Percentiles rank a stretch among this genome's conserved stretches.
Conservation (phyloP, 106 monocot genomes). For the Alisma plantagoaquatica region DNA sequence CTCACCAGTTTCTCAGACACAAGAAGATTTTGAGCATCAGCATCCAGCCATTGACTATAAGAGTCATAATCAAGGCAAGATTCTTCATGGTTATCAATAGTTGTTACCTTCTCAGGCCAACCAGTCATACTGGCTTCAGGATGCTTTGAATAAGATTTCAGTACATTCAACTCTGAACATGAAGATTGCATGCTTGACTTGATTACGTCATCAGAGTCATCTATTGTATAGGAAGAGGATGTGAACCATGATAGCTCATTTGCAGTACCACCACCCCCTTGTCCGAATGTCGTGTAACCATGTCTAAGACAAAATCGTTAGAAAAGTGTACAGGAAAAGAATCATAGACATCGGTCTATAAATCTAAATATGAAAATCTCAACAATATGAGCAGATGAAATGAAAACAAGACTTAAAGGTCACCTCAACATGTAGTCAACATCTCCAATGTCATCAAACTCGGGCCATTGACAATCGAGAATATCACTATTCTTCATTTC, state of each 20-base stretch:
- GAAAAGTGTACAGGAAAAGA: background rate
- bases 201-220: background rate
- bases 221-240: conserved; percentile 1
- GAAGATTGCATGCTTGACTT: conserved; percentile 1
- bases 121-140: too few relatives aligned
- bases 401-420: background rate
- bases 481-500: background rate
- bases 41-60: background rate
- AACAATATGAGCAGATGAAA: background rate
- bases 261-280: conserved; percentile 1
- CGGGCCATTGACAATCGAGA: conserved; percentile 8
- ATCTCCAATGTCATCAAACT: conserved; percentile 2
- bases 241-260: conserved; percentile 7
- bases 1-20: background rate
- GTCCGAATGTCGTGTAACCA: conserved; percentile 7
- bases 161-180: background rate
- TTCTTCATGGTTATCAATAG: background rate
- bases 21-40: background rate
- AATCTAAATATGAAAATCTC: background rate
- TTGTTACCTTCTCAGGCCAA: conserved; percentile 1
- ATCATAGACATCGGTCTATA: background rate
- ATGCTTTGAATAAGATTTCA: background rate
- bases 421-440: conserved; percentile 10
- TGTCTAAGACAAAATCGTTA: background rate
- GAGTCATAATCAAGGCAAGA: conserved; percentile 2